phyloP scores from a whole-genome alignment of 352 stramenopile species.

The Phytophthora foliorum region DNA sequence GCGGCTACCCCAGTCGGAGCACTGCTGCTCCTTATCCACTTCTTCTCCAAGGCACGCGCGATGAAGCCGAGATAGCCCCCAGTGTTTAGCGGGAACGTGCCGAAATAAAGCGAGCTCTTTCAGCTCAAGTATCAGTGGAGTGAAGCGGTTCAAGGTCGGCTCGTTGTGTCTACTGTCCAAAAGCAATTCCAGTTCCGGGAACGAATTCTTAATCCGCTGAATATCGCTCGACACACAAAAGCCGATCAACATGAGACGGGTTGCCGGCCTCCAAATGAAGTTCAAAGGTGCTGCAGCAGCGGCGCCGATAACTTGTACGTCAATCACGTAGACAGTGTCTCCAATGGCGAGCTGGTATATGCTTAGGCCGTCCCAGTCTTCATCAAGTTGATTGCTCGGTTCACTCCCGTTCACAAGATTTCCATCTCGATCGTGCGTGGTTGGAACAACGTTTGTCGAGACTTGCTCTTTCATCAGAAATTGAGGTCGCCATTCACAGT shows the following conservation, averaged over 20 bases:
- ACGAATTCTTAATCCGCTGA: slow-evolving; percentile 58
- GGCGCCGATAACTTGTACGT: slow-evolving; percentile 59
- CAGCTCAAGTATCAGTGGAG: slow-evolving; percentile 56
- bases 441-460: not conserved
- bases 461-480: slow-evolving; percentile 37
- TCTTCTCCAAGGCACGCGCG: slow-evolving; percentile 45
- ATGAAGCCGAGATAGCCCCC: slow-evolving; percentile 64
- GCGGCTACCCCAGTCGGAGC: slow-evolving; percentile 63
- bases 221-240: slow-evolving; percentile 71
- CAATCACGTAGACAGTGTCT: slow-evolving; percentile 60
- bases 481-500: slow-evolving; percentile 76
- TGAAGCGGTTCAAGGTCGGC: not conserved
- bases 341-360: slow-evolving; percentile 62
- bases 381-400: slow-evolving; percentile 14
- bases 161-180: not conserved
- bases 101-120: slow-evolving; percentile 62
- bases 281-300: slow-evolving; percentile 45
- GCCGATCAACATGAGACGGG: slow-evolving; percentile 52
- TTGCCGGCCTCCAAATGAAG: slow-evolving; percentile 48
- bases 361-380: slow-evolving; percentile 47
- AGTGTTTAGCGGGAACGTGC: slow-evolving; percentile 54
- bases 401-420: not conserved
- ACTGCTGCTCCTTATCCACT: slow-evolving; percentile 73
- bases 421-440: slow-evolving; percentile 2
- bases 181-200: slow-evolving; percentile 43